Evolutionary conservation across 345 rosid species (phyloP).

Genomic region (Clarkia xantiana): DNA sequence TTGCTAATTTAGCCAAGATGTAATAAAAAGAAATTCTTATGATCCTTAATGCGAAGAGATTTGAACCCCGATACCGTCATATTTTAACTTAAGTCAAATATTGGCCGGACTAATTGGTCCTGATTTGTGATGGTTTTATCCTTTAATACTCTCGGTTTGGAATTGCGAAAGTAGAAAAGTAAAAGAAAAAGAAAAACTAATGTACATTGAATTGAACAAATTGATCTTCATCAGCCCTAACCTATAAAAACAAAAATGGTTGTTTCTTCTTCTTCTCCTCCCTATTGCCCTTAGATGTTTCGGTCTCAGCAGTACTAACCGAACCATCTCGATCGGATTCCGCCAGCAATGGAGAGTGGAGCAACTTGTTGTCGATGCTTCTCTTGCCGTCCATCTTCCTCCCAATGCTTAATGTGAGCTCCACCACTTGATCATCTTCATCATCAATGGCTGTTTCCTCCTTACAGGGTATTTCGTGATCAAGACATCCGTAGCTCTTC

Average conservation of each 20-base stretch:
- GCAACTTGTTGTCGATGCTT: constrained; percentile 7
- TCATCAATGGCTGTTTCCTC: constrained; percentile 18
- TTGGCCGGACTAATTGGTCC: too few species aligned
- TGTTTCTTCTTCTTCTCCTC: constrained; percentile 45
- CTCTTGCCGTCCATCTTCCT: constrained; percentile 11
- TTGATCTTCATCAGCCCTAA: constrained; percentile 17
- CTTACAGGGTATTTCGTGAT: constrained; percentile 30
- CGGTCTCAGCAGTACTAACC: constrained; percentile 43
- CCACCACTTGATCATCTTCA: too few species aligned
- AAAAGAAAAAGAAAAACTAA: too few species aligned
- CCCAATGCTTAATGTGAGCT: constrained; percentile 65
- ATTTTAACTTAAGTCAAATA: too few species aligned
- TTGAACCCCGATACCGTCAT: too few species aligned
- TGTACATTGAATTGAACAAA: too few species aligned
- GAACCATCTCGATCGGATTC: constrained; percentile 25
- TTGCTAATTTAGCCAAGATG: too few species aligned
- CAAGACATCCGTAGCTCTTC: constrained; percentile 21
- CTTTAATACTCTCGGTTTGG: too few species aligned
- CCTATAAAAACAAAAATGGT: constrained; percentile 65
- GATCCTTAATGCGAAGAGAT: too few species aligned
- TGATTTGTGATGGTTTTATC: too few species aligned
- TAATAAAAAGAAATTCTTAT: too few species aligned
- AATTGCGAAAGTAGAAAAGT: too few species aligned
- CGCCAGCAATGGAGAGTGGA: constrained; percentile 16
- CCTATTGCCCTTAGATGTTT: constrained; percentile 26